phyloP scores from a whole-genome alignment of 495 filamentous ascomycete genomes.

The Penicillium daleae region DNA sequence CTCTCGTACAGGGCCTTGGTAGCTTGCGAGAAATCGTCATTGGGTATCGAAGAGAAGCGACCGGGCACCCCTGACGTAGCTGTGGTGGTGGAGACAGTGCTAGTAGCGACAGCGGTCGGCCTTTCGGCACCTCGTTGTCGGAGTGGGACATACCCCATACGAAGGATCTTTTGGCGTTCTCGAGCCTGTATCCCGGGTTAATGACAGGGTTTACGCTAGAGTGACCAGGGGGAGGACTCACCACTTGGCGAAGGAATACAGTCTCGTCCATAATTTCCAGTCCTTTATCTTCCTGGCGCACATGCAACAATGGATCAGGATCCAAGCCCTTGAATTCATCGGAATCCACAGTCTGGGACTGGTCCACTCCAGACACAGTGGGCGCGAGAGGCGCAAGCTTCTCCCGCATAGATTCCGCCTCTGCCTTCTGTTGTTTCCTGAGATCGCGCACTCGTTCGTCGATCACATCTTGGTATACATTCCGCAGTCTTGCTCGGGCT shows the following conservation, averaged over 20 bases:
- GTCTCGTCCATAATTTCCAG: slow-evolving; percentile 65
- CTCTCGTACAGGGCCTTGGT: slow-evolving; percentile 91
- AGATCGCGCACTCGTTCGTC: slow-evolving; percentile 70
- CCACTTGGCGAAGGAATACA: slow-evolving; percentile 62
- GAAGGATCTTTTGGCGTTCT: slow-evolving; percentile 66
- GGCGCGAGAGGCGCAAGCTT: slow-evolving; percentile 58
- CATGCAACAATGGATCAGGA: slow-evolving; percentile 71
- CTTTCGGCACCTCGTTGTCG: slow-evolving; percentile 58
- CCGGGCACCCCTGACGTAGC: slow-evolving; percentile 55
- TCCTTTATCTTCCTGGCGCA: slow-evolving; percentile 69
- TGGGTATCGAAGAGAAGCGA: slow-evolving; percentile 73
- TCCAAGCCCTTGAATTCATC: slow-evolving; percentile 54
- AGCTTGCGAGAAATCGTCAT: slow-evolving; percentile 89
- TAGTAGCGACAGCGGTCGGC: slow-evolving; percentile 40
- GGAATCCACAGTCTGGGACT: slow-evolving; percentile 13
- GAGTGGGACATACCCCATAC: slow-evolving; percentile 70
- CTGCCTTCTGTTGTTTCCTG: slow-evolving; percentile 68
- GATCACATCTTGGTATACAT: slow-evolving; percentile 78
- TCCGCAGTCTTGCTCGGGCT: slow-evolving; percentile 82
- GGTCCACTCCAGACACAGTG: slow-evolving; percentile 13
- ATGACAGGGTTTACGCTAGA: background rate
- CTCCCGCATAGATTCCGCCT: slow-evolving; percentile 62
- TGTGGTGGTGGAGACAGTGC: slow-evolving; percentile 32
- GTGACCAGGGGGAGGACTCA: slow-evolving; percentile 30
- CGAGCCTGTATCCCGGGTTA: slow-evolving; percentile 42